A percentile compares a stretch with the other conserved stretches of the same genome.
phyloP scores from a whole-genome alignment of 306 rosid species.

The Acacia acuminata region DNA sequence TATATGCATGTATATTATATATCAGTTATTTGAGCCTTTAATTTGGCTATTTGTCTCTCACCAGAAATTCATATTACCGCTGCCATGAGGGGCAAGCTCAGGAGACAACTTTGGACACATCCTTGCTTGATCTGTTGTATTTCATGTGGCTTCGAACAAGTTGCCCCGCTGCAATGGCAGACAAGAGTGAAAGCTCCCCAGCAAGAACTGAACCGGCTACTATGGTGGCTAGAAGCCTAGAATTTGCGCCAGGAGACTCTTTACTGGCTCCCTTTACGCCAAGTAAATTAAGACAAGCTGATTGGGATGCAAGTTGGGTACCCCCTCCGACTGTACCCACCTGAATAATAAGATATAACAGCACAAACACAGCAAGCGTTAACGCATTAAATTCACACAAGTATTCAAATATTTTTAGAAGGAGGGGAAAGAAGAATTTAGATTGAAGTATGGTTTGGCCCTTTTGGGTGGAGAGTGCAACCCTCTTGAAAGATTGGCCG shows the following conservation, averaged over 20 bases:
- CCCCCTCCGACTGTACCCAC: slow-evolving; percentile 99
- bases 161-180: slow-evolving; percentile 91
- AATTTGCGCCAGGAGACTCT: slow-evolving; percentile 74
- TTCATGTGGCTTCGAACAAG: slow-evolving; percentile 93
- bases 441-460: too few species aligned
- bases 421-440: too few species aligned
- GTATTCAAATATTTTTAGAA: too few species aligned
- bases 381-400: too few species aligned
- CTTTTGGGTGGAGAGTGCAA: too few species aligned
- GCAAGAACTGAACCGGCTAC: slow-evolving; percentile 93
- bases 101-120: slow-evolving; percentile 25
- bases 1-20: too few species aligned
- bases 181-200: slow-evolving; percentile 90
- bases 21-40: too few species aligned
- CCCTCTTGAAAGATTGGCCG: too few species aligned
- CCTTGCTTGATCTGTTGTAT: slow-evolving; percentile 84
- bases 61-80: too few species aligned
- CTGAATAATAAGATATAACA: slow-evolving; percentile 34
- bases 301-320: slow-evolving; percentile 90
- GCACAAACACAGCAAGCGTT: too few species aligned
- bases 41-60: too few species aligned
- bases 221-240: slow-evolving; percentile 68
- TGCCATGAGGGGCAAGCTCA: too few species aligned
- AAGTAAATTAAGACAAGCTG: slow-evolving; percentile 86
- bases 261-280: slow-evolving; percentile 91